phyloP scores from a whole-genome alignment of 2,329 filamentous ascomycete genomes.

The Stagonosporopsis chrysanthemi region DNA sequence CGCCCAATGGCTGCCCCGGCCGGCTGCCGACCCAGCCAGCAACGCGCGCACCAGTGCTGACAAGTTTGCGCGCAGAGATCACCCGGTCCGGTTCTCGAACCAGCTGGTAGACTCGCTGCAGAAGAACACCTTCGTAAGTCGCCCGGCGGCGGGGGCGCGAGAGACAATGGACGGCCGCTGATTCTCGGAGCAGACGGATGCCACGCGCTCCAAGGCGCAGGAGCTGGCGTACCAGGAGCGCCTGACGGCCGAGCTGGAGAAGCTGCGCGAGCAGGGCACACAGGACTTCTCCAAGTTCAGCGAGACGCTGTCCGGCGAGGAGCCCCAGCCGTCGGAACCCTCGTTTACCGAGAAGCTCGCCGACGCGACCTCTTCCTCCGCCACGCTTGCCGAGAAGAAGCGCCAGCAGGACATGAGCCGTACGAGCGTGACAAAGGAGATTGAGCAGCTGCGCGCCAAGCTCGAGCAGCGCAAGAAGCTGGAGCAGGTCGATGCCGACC shows the following conservation, averaged over 20 bases:
- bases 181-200: slow-evolving; percentile 73
- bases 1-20: slow-evolving; percentile 33
- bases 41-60: slow-evolving; percentile 27
- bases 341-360: slow-evolving; percentile 48
- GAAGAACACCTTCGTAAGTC: slow-evolving; percentile 80
- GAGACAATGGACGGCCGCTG: slow-evolving; percentile 8
- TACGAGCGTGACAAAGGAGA: slow-evolving; percentile 63
- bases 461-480: slow-evolving; percentile 63
- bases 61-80: slow-evolving; percentile 59
- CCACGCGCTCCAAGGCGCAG: slow-evolving; percentile 79
- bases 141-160: neutral
- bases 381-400: slow-evolving; percentile 51
- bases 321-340: slow-evolving; percentile 43
- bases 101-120: slow-evolving; percentile 84
- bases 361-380: slow-evolving; percentile 45
- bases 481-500: slow-evolving; percentile 70
- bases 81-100: slow-evolving; percentile 76
- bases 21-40: neutral
- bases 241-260: slow-evolving; percentile 83
- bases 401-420: slow-evolving; percentile 58
- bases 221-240: slow-evolving; percentile 90
- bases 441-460: slow-evolving; percentile 62
- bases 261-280: slow-evolving; percentile 74
- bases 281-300: slow-evolving; percentile 73
- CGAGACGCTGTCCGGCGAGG: slow-evolving; percentile 65